Evolutionary conservation across 1,139 yeast species (phyloP), one percentile per base, ranked within the genome.

Genomic region (Candida glucosophila): DNA sequence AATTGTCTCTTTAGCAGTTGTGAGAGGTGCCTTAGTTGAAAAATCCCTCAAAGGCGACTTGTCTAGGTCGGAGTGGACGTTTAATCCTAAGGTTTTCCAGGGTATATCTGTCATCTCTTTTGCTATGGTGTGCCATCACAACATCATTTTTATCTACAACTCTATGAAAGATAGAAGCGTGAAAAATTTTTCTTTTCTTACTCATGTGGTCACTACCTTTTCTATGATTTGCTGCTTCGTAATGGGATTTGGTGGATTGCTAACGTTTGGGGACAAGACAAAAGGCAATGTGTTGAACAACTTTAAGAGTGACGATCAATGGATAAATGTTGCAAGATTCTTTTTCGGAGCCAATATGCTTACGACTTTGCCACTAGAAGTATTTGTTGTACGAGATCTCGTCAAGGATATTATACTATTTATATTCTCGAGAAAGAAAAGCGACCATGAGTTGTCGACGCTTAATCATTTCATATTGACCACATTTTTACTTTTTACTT

Each of bases 301-400:
- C 48, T 88, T 88, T 53, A 80, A 83, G 12, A 64, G 76, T 28
- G 69, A 73, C 43, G 95, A 86, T 44, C 56, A 61, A 40, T 60
- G 73, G 48, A 82, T 83, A 22, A 88, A 86, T 39, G 58, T 88
- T 20, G 96, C 97, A 0, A 64, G 97, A 29, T 73, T 88, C 40
- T 83, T 95, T 41, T 88, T 88, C 52, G 97, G 97, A 0, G 64
- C 88, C 41, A 88, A 88, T 44, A 88, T 88, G 96, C 64, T 88
- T 33, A 88, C 97, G 0, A 88, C 97, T 0, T 76, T 85, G 40
- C 97, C 97, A 0, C 53, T 88, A 26, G 97, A 88, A 47, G 71
- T 88, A 0, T 86, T 86, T 47, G 97, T 88, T 4, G 76, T 92
- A 19, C 58, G 97, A 37, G 95, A 88, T 40, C 93, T 83, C 42